Base-by-base conservation (phyloP, 1,284 basidiomycete genomes). In the Trichosporon coremiiforme region DNA sequence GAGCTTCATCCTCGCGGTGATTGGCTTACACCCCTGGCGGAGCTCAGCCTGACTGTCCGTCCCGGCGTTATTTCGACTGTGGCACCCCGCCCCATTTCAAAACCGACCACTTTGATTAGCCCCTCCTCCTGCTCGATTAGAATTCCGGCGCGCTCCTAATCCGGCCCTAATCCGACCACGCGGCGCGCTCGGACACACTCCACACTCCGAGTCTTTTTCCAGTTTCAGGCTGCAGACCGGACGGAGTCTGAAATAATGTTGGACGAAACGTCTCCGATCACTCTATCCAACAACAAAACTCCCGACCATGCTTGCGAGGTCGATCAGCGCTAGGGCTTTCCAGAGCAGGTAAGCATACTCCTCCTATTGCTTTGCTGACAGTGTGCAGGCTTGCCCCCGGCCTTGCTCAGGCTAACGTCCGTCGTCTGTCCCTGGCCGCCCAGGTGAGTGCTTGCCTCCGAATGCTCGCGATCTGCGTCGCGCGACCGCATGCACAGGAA, bases 341-440 rank as follows among this genome's bases (percentile, higher is more conserved):
- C 68, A 71, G 66, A 71, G 64, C 68, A 67, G 72, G 72, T 71
- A 20, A 35, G 72, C n/a, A 4, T 1, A 22, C 4, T 1, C 5
- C 8, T 4, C 1, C 36, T 9, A 2, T 15, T 25, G 5, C 15
- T 5, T 25, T 25, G 64, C 66, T 68, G 38, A 67, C 65, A 2
- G 2, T 8, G 1, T n/a, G 9, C 64, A 73, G 72, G 72, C 65
- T 69, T 22, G 64, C 68, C 29, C 69, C 70, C 31, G 33, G 57
- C 57, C 57, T 65, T 60, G 68, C 22, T 64, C 65, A 66, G 57
- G n/a, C 20, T 63, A 45, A 64, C 67, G 12, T 69, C 68, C 71
- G 77, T 47, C 73, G 72, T 31, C 64, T 75, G 29, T 74, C 75
- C 0, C 55, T 74, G 50, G 71, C 71, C 20, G 53, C 71, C 0